phyloP scores from a whole-genome alignment of 2,329 filamentous ascomycete genomes.

The Aspergillus pseudonomiae region DNA sequence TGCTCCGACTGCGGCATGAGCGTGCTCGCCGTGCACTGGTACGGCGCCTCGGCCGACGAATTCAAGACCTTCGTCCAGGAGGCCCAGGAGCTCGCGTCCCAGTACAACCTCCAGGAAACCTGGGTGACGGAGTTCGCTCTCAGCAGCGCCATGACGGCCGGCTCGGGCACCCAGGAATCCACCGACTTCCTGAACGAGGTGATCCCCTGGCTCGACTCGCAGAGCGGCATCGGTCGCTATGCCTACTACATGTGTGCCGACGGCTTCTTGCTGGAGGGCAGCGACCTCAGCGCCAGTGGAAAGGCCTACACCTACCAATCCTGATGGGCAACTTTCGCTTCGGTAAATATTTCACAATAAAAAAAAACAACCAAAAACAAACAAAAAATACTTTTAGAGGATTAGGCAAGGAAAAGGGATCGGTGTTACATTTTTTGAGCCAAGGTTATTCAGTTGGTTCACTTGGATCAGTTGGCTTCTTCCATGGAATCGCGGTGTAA shows the following conservation, averaged over 20 bases:
- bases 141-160: slow-evolving; percentile 29
- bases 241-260: slow-evolving; percentile 46
- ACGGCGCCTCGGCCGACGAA: slow-evolving; percentile 36
- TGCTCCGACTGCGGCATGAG: slow-evolving; percentile 45
- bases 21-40: slow-evolving; percentile 51
- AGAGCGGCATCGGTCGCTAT: slow-evolving; percentile 44
- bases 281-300: slow-evolving; percentile 32
- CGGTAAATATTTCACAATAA: not conserved
- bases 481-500: not conserved
- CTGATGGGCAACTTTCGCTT: not conserved
- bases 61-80: slow-evolving; percentile 44
- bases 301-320: slow-evolving; percentile 27
- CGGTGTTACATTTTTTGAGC: not conserved
- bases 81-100: slow-evolving; percentile 37
- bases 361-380: not conserved
- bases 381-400: not conserved
- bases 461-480: not conserved
- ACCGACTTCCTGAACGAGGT: slow-evolving; percentile 42
- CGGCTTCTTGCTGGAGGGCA: slow-evolving; percentile 35
- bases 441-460: not conserved
- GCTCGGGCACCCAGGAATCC: slow-evolving; percentile 26
- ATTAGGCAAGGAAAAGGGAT: not conserved
- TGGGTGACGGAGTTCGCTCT: slow-evolving; percentile 53
- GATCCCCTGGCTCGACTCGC: slow-evolving; percentile 43
- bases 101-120: slow-evolving; percentile 41